These are phyloP conservation scores for Cylindrotheca fusiformis DNA, from an alignment of 108 stramenopile species.

Conservation along the genomic window DNA sequence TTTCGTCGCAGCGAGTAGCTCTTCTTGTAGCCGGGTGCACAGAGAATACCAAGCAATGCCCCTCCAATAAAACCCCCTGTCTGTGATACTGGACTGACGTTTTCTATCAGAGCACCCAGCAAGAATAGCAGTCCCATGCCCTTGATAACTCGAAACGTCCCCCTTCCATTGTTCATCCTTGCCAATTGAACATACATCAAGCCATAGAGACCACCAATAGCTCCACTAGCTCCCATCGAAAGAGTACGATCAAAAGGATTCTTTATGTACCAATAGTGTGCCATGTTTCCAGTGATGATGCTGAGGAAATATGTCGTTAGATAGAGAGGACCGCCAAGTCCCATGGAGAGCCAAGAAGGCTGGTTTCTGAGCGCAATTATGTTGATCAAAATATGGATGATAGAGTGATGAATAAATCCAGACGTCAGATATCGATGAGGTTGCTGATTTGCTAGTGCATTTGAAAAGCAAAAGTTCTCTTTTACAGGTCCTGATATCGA, in stretches of 20 bases:
- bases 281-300: constrained; percentile 66
- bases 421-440: constrained; percentile 73
- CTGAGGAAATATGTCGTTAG: constrained; percentile 58
- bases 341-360: constrained; percentile 66
- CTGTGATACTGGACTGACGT: constrained; percentile 67
- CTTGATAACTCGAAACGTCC: constrained; percentile 37
- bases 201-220: constrained; percentile 76
- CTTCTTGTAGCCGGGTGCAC: constrained; percentile 62
- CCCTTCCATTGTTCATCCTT: constrained; percentile 47
- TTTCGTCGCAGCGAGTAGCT: constrained; percentile 50
- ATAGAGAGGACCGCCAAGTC: constrained; percentile 50
- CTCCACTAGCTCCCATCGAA: constrained; percentile 70
- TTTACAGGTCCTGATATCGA: constrained; percentile 43
- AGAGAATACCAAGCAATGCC: constrained; percentile 48
- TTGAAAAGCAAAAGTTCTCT: constrained; percentile 55
- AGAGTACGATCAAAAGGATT: constrained; percentile 7
- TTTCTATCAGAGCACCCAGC: constrained; percentile 46
- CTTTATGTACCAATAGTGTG: constrained; percentile 24
- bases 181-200: constrained; percentile 59
- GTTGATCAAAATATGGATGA: constrained; percentile 66
- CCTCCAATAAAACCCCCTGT: constrained; percentile 79
- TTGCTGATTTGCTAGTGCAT: constrained; percentile 39
- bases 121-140: constrained; percentile 56
- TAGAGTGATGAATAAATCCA: constrained; percentile 68
- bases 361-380: constrained; percentile 43